Base-by-base conservation (phyloP, 1,284 basidiomycete genomes). In the Irpex rosettiformis region DNA sequence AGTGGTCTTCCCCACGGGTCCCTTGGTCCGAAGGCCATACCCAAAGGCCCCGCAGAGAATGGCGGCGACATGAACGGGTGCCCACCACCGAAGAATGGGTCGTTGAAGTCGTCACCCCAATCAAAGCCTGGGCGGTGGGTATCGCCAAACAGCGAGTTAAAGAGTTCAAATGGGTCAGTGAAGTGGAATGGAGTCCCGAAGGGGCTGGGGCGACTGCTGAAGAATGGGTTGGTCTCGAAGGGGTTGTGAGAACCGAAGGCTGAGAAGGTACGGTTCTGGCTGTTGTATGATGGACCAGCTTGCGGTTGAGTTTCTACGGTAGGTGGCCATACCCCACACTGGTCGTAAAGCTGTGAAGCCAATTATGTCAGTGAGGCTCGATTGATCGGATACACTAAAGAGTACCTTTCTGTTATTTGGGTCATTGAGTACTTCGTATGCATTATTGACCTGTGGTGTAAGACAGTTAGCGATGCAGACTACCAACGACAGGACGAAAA, bases 141-240 rank as follows among this genome's bases (percentile, higher is more conserved):
- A 8, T 37, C 33, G 2, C 33, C 33, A 59, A 91, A 89, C 56
- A 89, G 81, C 4, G 80, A 77, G 61, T 89, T 78, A 71, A 91
- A 91, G 28, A 91, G 71, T 29, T 77, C 74, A 68, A 90, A 91
- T 2, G 89, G 90, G 67, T 92, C 88, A 1, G 83, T 84, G 73
- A 89, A 91, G 18, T 65, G 68, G 68, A 69, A 68, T 65, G 65
- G 56, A 63, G 45, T 61, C 63, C 62, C 27, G 68, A 55, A 10
- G 61, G 33, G 33, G 33, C 33, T 37, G 10, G 58, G 18, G 56
- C 61, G 22, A 10, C 2, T 7, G 2, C 24, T 51, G 64, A 72
- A 74, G 68, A 74, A 75, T 29, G 74, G 68, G n/a, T 70, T 66
- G 37, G 69, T 64, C 27, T 63, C 64, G 64, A 74, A 76, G 24